Evolutionary conservation across 1,284 basidiomycete species (phyloP).

Genomic region (Vanrija sp.): DNA sequence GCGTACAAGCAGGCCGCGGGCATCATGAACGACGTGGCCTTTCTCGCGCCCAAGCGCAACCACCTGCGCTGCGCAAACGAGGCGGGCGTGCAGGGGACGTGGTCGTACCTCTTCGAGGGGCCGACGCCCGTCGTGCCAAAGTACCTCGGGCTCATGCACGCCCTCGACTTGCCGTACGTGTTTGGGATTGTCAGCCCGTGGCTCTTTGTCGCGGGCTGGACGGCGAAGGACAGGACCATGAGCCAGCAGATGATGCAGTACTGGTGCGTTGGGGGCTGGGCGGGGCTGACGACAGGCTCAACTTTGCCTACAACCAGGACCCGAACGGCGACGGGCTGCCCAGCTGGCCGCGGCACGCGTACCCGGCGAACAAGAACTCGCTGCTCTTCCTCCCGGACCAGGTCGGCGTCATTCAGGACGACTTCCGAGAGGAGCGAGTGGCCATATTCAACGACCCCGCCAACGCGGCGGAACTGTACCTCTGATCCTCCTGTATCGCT

Average conservation of each 20-base stretch:
- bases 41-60: constrained; percentile 29
- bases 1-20: constrained; percentile 30
- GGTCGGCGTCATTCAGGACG: constrained; percentile 34
- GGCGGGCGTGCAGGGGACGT: constrained; percentile 25
- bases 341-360: constrained; percentile 35
- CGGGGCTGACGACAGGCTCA: constrained; percentile 26
- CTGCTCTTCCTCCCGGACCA: constrained; percentile 26
- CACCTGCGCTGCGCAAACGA: constrained; percentile 26
- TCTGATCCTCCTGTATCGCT: too few species aligned
- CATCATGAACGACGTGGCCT: constrained; percentile 27
- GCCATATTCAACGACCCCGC: constrained; percentile 34
- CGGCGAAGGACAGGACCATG: constrained; percentile 18
- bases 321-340: constrained; percentile 27
- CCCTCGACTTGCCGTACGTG: constrained; percentile 26
- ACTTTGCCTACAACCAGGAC: constrained; percentile 41
- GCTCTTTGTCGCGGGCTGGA: constrained; percentile 14
- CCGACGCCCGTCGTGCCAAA: neutral
- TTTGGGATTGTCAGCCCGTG: constrained; percentile 25
- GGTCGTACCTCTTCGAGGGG: constrained; percentile 27
- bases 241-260: constrained; percentile 32
- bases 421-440: constrained; percentile 34
- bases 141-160: constrained; percentile 13
- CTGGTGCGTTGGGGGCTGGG: constrained; percentile 25
- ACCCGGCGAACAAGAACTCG: constrained; percentile 26
- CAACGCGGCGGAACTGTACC: too few species aligned